These are phyloP conservation scores for Trametes elegans DNA, from an alignment of 768 basidiomycete genomes.

Conservation along the genomic window DNA sequence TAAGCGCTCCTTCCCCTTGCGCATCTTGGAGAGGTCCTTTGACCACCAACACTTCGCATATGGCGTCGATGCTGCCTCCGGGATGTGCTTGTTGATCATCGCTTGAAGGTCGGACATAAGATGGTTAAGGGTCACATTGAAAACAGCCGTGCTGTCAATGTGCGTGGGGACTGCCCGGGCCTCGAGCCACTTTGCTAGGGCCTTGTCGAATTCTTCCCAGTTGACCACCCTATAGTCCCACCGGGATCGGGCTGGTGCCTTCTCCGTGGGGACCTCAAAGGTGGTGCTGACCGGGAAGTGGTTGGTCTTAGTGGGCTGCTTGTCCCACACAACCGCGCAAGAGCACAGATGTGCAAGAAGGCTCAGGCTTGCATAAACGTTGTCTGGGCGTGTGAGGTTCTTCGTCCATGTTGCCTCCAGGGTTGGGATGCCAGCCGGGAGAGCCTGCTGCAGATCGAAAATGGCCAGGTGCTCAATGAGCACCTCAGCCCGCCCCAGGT, in stretches of 20 bases:
- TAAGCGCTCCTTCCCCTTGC: conserved; percentile 18
- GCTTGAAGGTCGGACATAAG: conserved; percentile 21
- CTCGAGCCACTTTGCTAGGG: conserved; percentile 8
- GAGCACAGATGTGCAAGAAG: conserved; percentile 21
- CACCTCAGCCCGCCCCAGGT: conserved; percentile 22
- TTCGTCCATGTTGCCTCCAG: no score
- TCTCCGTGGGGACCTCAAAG: no score
- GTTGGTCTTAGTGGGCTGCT: conserved; percentile 5
- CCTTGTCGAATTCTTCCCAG: conserved; percentile 31
- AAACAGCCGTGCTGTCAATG: neutral
- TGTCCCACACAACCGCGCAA: conserved; percentile 27
- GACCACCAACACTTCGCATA: conserved; percentile 36
- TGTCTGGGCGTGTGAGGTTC: conserved; percentile 41
- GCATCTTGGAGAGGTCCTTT: conserved; percentile 26
- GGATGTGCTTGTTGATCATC: conserved; percentile 15
- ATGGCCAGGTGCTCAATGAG: conserved; percentile 30
- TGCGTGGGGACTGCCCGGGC: neutral
- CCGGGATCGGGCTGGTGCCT: no score
- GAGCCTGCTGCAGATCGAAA: conserved; percentile 33
- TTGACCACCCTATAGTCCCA: no score
- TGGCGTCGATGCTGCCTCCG: no score
- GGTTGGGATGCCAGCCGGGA: conserved; percentile 37
- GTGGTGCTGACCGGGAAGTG: no score
- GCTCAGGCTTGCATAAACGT: conserved; percentile 36
- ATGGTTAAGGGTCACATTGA: neutral